Conservation (phyloP, 1,284 basidiomycete genomes). For the Heliocybe sulcata region DNA sequence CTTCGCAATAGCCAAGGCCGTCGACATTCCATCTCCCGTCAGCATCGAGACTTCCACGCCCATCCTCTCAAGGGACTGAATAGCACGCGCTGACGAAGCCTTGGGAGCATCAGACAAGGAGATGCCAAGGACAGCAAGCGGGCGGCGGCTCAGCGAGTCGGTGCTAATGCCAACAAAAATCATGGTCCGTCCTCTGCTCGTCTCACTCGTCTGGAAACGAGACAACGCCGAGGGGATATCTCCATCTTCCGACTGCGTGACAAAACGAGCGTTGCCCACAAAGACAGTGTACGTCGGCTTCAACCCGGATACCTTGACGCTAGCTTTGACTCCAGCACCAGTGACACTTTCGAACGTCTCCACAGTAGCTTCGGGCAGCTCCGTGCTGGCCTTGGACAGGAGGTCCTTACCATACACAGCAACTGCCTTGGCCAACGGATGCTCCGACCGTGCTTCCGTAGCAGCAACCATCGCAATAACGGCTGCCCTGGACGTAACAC, state of each 20-base stretch:
- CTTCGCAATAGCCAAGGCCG: constrained; percentile 80
- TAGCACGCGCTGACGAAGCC: constrained; percentile 73
- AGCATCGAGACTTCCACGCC: constrained; percentile 88
- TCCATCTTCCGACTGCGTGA: constrained; percentile 42
- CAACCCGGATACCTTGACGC: constrained; percentile 37
- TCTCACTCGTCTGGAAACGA: constrained; percentile 63
- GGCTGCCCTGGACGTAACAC: constrained; percentile 49
- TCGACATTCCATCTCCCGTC: constrained; percentile 82
- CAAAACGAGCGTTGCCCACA: constrained; percentile 72
- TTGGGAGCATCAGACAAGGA: constrained; percentile 85
- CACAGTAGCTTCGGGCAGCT: constrained; percentile 31
- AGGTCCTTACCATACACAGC: constrained; percentile 74
- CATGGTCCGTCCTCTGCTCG: constrained; percentile 70
- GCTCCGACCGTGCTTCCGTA: constrained; percentile 89
- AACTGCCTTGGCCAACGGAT: constrained; percentile 92
- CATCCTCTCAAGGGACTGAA: constrained; percentile 75
- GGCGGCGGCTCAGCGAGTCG: constrained; percentile 16
- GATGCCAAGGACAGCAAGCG: constrained; percentile 34
- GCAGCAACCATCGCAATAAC: constrained; percentile 80
- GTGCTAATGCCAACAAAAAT: constrained; percentile 71
- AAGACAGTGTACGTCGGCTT: constrained; percentile 46
- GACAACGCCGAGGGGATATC: constrained; percentile 52
- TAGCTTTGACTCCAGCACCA: constrained; percentile 82
- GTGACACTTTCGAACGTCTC: constrained; percentile 82
- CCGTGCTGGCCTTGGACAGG: constrained; percentile 36